Conservation (phyloP, 2,329 filamentous ascomycete genomes). For the Chaetomiaceae sp. region DNA sequence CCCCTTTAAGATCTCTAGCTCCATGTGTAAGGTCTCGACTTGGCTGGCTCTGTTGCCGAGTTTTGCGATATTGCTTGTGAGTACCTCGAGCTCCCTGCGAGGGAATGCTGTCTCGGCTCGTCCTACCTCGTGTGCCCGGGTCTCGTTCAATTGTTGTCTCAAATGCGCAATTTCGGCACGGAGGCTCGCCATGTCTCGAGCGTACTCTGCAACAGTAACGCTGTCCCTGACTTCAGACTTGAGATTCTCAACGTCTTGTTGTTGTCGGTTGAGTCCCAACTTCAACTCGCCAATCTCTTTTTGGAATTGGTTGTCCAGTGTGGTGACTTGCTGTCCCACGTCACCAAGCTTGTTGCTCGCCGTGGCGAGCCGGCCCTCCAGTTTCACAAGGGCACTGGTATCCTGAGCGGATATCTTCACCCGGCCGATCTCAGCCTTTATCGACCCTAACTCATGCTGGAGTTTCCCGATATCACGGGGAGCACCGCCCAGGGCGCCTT, state of each 20-base stretch:
- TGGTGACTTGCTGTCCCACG: constrained; percentile 21
- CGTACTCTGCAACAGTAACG: constrained; percentile 27
- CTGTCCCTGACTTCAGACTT: constrained; percentile 21
- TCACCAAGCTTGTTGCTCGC: constrained; percentile 23
- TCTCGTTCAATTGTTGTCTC: constrained; percentile 23
- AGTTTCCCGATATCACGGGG: constrained; percentile 25
- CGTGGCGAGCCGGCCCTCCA: constrained; percentile 28
- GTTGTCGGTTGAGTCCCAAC: constrained; percentile 25
- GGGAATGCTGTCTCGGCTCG: constrained; percentile 22
- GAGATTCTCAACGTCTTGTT: constrained; percentile 25
- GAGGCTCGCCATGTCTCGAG: constrained; percentile 32
- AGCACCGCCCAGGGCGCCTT: constrained; percentile 29
- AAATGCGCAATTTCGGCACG: constrained; percentile 31
- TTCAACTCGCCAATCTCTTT: constrained; percentile 26
- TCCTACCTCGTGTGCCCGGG: constrained; percentile 23
- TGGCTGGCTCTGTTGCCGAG: constrained; percentile 37
- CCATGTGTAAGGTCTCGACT: constrained; percentile 40
- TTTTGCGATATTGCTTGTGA: constrained; percentile 37
- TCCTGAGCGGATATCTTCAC: constrained; percentile 16
- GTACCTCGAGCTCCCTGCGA: constrained; percentile 37
- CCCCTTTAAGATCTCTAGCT: constrained; percentile 38
- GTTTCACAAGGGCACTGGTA: constrained; percentile 14
- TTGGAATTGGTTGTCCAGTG: constrained; percentile 21
- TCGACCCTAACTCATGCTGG: constrained; percentile 28
- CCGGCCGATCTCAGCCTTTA: constrained; percentile 29